Conservation (phyloP, 208 protist species). For the Trypanosoma theileri region DNA sequence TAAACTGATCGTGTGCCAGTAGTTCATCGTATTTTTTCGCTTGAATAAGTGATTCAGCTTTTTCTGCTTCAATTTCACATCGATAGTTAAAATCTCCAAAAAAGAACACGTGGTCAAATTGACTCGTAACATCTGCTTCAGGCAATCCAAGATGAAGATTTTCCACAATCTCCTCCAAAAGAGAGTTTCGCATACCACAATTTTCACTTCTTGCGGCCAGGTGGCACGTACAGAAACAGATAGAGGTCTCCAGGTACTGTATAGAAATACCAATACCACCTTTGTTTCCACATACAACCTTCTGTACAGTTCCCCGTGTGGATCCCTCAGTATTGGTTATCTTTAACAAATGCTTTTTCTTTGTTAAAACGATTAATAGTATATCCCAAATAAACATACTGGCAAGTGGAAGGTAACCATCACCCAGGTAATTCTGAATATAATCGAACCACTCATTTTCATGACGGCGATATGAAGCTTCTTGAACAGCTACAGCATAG, state of each 20-base stretch:
- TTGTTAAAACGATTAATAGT: conserved; percentile 29
- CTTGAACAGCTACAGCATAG: conserved; percentile 44
- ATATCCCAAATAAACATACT: conserved; percentile 45
- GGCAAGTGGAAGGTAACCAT: conserved; percentile 38
- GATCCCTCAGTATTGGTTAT: conserved; percentile 51
- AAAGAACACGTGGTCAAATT: conserved; percentile 53
- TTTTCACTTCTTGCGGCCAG: conserved; percentile 36
- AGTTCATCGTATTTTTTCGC: conserved; percentile 35
- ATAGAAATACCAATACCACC: conserved; percentile 46
- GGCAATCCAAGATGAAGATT: conserved; percentile 30
- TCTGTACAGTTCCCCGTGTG: conserved; percentile 31
- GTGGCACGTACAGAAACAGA: conserved; percentile 45
- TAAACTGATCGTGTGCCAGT: conserved; percentile 50
- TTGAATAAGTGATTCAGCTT: conserved; percentile 19
- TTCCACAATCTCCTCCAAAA: conserved; percentile 41
- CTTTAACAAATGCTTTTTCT: conserved; percentile 38
- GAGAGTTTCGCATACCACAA: conserved; percentile 28
- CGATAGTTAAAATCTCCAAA: conserved; percentile 59
- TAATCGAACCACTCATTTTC: conserved; percentile 43
- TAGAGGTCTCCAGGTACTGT: conserved; percentile 35
- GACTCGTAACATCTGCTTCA: conserved; percentile 31
- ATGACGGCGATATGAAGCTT: conserved; percentile 33
- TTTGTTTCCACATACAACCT: conserved; percentile 35
- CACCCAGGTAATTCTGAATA: conserved; percentile 35
- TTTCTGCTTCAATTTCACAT: conserved; percentile 22